Evolutionary conservation across 441 rosid species (phyloP), one percentile per base, ranked within the genome.

Genomic region (Euphorbia corollata): DNA sequence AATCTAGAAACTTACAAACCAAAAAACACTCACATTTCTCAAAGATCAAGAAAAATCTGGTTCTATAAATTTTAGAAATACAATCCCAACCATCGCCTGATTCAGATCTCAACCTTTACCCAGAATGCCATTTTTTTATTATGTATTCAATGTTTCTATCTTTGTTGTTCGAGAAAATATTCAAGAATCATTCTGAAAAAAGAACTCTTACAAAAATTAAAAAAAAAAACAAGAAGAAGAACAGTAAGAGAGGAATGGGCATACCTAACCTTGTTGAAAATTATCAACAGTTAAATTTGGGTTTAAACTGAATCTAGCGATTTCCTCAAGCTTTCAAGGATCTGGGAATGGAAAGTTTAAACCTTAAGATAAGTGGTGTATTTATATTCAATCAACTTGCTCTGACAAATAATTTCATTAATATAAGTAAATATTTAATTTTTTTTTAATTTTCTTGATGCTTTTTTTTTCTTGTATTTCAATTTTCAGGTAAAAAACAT

Each of bases 201-300:
- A 8, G n/a, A n/a, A n/a, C n/a, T n/a, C n/a, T n/a, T n/a, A n/a
- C n/a, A n/a, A n/a, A n/a, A n/a, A 51, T 24, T 58, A 19, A 57
- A 53, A 23, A 66, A 54, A 13, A 63, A 48, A 63, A 19, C 4
- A 61, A 30, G 6, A 23, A 62, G 55, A 36, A 36, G 41, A 36
- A 36, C 41, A 36, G 5, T 36, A 36, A 36, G 41, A 36, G 12
- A 48, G 27, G 39, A 47, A 0, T 9, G 63, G 63, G 13, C 71
- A 32, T 73, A 77, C 84, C 32, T 27, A 27, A 27, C 2, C 84
- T 71, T 71, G 45, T 3, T 30, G 24, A 23, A 32, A 61, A 60
- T n/a, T 32, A 16, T 50, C 27, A 8, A 47, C 36, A 5, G 15
- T 16, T 9, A 45, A 50, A 53, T 53, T 60, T 39, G 63, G 30